Base-by-base conservation (phyloP, 257 asterid genomes). In the Primulina huaijiensis region DNA sequence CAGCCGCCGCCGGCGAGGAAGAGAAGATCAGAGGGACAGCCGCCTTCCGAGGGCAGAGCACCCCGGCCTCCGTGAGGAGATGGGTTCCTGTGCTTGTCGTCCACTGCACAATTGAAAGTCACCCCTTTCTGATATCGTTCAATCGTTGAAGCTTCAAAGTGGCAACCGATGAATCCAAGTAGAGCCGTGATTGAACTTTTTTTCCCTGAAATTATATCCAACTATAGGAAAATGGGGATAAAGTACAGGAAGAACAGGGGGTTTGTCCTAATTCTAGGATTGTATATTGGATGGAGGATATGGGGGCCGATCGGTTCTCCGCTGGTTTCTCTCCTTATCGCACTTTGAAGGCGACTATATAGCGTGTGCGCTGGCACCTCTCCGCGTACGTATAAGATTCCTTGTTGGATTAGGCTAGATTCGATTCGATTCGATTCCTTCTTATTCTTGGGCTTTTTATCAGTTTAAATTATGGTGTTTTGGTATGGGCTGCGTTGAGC, bases 41-140 rank as follows among this genome's bases (percentile, higher is more conserved):
- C 95, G 83, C 92, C 95, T 84, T 82, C 87, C 66, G 95, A 84
- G 31, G 90, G 95, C 62, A 74, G 71, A 69, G 95, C 90, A 73
- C 95, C 95, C 87, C 92, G 80, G 55, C 95, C 95, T 68, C 90
- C 95, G 92, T 84, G 89, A 68, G 89, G 90, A 80, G 88, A 85
- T 16, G 96, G 87, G 79, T 62, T 85, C 67, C 82, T 81, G 77
- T 77, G 76, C 77, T 87, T 79, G 70, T 76, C 88, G 77, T 60
- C 75, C 86, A 77, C 82, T 82, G 82, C 72, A 60, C 58, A 75
- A 67, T 27, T 53, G 43, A 62, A 52, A 29, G 31, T 11, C 72
- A 75, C 73, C 65, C 19, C 55, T 63, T 64, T 63, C 56, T 69
- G 78, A 53, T 21, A 74, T 62, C 12, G 82, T 74, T 56, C 71